Base-by-base conservation (phyloP, 352 stramenopile genomes). In the Pythium aquatile region DNA sequence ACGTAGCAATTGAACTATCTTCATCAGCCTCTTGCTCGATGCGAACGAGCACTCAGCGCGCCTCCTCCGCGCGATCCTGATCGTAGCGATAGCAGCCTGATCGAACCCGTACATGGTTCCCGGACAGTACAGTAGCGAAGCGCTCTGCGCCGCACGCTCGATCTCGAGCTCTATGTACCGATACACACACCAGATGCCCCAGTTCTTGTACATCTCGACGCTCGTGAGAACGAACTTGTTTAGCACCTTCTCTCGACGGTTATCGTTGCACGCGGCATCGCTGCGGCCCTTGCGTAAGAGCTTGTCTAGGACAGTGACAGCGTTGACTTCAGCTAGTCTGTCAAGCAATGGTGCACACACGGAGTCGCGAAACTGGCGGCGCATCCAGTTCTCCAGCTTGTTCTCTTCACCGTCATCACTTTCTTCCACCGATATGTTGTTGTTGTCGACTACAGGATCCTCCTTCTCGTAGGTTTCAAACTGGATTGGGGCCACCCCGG, bases 171-270 rank as follows among this genome's bases (percentile, higher is more conserved):
- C 79, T 0, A 86, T 67, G 29, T 81, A 92, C 10, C 72, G 73
- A 52, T 91, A 92, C 62, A 85, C 82, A 63, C 85, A 94, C 85
- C 85, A 94, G 1, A 72, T 62, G 0, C 85, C 85, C 10, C 90
- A 61, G 24, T 77, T 79, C 59, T 80, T 79, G 75, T 83, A 89
- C 1, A 91, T 73, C 0, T 69, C 75, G 13, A 85, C 64, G 33
- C 83, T 90, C 57, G 61, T 77, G 32, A 79, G 72, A 37, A 78
- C 60, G 37, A 94, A 90, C 65, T 80, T 88, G 30, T 74, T 76
- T n/a, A 71, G 61, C 24, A 73, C 57, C 46, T 88, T 86, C 20
- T 81, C 69, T 7, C 78, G 62, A 20, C 81, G 85, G 13, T 47
- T 68, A 0, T 66, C 17, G 29, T 83, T 70, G 2, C 49, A 69